Base-by-base conservation (phyloP, 371 early-diverging fungal genomes). In the Mortierella sp. region DNA sequence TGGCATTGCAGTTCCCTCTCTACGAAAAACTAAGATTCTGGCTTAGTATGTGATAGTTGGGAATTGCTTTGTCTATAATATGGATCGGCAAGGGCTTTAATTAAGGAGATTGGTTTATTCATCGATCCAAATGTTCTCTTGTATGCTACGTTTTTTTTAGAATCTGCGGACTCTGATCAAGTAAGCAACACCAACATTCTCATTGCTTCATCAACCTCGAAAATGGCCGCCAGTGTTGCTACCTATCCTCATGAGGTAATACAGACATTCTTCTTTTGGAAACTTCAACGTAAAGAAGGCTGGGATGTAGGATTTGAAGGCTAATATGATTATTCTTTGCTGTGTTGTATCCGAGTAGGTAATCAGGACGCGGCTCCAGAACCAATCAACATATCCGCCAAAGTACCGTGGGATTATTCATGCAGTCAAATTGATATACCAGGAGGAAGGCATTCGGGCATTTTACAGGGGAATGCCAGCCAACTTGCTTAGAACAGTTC, bases 1-100 rank as follows among this genome's bases (percentile, higher is more conserved):
- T 96, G 5, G 96, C 95, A 8, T 90, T 99, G 10, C 97, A 97
- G 80, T 99, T 98, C 75, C 97, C 98, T 43, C 84, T 97, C 35
- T 98, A 98, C 86, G 99, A 98, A 85, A 87, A 91, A 66, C 84
- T 98, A 61, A 97, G 97, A 78, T 30, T 75, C 24, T 86, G 84
- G 84, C 80, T 91, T 37, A 86, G 90, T 90, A 89, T 85, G 89
- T 86, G 11, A 24, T 51, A 51, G 30, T 28, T 32, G 24, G 18
- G 12, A 39, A 39, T 14, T 11, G 32, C 28, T 14, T 28, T 45
- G 47, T 16, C 18, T 16, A n/a, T n/a, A 49, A 49, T 43, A 43
- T 49, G n/a, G 8, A n/a, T n/a, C 49, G 28, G 28, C 52, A 26
- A 55, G 28, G 24, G 24, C 30, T 40, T n/a, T 26, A 61, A 39